phyloP scores from a whole-genome alignment of 192 early-diverging fungal genomes.

The Coemansia sp. region DNA sequence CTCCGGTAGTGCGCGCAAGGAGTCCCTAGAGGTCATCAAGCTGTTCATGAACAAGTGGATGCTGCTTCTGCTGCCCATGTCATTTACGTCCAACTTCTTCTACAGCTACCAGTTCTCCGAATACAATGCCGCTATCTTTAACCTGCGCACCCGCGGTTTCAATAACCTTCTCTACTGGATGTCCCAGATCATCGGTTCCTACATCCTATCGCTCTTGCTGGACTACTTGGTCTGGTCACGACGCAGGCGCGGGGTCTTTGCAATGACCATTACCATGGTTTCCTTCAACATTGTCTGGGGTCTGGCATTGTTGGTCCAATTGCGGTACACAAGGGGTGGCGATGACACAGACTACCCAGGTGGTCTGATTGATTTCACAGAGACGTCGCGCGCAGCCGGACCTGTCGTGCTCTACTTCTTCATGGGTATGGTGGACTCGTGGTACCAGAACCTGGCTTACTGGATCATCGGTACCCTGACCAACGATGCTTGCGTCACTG shows the following conservation, averaged over 20 bases:
- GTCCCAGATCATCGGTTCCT: slow-evolving; percentile 71
- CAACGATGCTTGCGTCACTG: slow-evolving; percentile 69
- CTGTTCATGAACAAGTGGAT: slow-evolving; percentile 70
- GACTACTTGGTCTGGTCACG: slow-evolving; percentile 61
- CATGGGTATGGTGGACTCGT: slow-evolving; percentile 76
- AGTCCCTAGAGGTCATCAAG: slow-evolving; percentile 58
- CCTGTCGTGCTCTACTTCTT: slow-evolving; percentile 66
- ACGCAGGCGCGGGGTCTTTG: slow-evolving; percentile 60
- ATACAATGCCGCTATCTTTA: slow-evolving; percentile 65
- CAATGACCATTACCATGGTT: slow-evolving; percentile 40
- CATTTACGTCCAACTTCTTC: slow-evolving; percentile 75
- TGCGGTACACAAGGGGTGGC: slow-evolving; percentile 48
- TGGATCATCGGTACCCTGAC: slow-evolving; percentile 85
- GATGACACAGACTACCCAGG: slow-evolving; percentile 28
- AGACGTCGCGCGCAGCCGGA: slow-evolving; percentile 54
- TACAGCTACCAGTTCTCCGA: slow-evolving; percentile 71
- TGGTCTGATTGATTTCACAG: slow-evolving; percentile 37
- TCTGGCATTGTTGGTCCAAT: slow-evolving; percentile 60
- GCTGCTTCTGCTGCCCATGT: slow-evolving; percentile 71
- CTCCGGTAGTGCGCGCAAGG: slow-evolving; percentile 59
- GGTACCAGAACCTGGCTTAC: slow-evolving; percentile 77
- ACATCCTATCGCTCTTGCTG: slow-evolving; percentile 62
- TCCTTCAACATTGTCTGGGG: slow-evolving; percentile 60
- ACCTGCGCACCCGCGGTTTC: slow-evolving; percentile 65
- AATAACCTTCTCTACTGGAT: slow-evolving; percentile 81